Evolutionary conservation across 2,329 filamentous ascomycete species (phyloP).

Genomic region (Zasmidium citrigriseum): DNA sequence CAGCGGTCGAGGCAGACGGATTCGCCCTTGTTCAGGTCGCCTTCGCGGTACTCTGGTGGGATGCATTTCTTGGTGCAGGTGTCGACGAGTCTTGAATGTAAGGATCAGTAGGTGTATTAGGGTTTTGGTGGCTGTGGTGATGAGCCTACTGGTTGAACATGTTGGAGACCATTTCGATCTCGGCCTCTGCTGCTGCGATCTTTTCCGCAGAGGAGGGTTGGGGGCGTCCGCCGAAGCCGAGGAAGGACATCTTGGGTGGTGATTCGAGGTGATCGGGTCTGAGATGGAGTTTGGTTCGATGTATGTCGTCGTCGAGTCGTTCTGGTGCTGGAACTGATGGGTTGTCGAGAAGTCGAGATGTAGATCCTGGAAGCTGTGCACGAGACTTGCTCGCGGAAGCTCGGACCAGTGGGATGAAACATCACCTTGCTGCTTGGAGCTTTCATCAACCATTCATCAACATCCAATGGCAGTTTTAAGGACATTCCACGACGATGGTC

Average conservation of each 20-base stretch:
- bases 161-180: slow-evolving; percentile 96
- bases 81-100: slow-evolving; percentile 61
- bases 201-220: slow-evolving; percentile 96
- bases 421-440: not conserved
- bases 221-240: slow-evolving; percentile 66
- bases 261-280: not conserved
- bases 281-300: not conserved
- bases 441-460: not conserved
- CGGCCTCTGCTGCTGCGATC: slow-evolving; percentile 92
- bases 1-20: slow-evolving; percentile 97
- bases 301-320: too few species aligned
- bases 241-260: slow-evolving; percentile 62
- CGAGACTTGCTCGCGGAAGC: not conserved
- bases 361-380: not conserved
- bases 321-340: not conserved
- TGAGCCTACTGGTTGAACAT: slow-evolving; percentile 88
- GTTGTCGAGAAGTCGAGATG: not conserved
- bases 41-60: slow-evolving; percentile 88
- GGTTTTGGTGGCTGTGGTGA: not conserved
- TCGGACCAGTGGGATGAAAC: slow-evolving; percentile 7
- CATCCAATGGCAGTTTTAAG: not conserved
- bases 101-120: slow-evolving; percentile 9
- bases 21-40: slow-evolving; percentile 98
- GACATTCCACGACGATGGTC: slow-evolving; percentile 5
- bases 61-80: slow-evolving; percentile 95